Percentiles rank a stretch among this genome's conserved stretches.
These are phyloP conservation scores for Leucosporidium yakuticum DNA, from an alignment of 768 basidiomycete genomes.

Conservation along the genomic window DNA sequence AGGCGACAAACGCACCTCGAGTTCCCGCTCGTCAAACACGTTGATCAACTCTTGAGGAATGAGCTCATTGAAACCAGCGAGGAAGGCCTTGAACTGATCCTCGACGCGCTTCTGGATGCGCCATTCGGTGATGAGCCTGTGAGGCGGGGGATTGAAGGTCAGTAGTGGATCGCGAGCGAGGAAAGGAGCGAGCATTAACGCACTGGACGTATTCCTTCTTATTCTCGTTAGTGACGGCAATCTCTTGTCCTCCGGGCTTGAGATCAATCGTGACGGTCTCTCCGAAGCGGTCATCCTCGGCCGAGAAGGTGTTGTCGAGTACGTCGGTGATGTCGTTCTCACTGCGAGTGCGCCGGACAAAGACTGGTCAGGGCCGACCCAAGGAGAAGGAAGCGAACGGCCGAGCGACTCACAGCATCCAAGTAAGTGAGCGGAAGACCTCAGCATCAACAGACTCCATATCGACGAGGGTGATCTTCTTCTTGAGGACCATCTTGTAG, in stretches of 20 bases:
- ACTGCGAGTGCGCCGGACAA: slow-evolving; percentile 46
- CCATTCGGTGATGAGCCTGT: slow-evolving; percentile 75
- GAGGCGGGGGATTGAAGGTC: neutral
- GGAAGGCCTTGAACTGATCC: slow-evolving; percentile 98
- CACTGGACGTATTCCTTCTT: slow-evolving; percentile 96
- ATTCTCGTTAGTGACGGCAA: slow-evolving; percentile 90
- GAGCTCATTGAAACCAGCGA: slow-evolving; percentile 99
- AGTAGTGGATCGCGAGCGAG: neutral
- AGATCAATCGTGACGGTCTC: slow-evolving; percentile 96
- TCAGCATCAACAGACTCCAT: slow-evolving; percentile 96
- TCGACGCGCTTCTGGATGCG: slow-evolving; percentile 95
- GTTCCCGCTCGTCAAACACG: slow-evolving; percentile 96
- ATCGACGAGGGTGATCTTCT: slow-evolving; percentile 89
- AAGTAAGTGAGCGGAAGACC: slow-evolving; percentile 85
- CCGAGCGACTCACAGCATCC: slow-evolving; percentile 82
- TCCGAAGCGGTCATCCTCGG: slow-evolving; percentile 94
- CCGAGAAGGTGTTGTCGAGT: slow-evolving; percentile 96
- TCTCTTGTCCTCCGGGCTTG: slow-evolving; percentile 75
- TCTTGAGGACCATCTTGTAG: slow-evolving; percentile 99
- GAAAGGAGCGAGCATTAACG: slow-evolving; percentile 26
- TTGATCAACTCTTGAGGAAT: slow-evolving; percentile 97
- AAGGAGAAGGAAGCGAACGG: neutral
- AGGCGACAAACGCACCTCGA: slow-evolving; percentile 51
- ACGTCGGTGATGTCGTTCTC: slow-evolving; percentile 98
- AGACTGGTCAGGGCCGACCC: neutral